Percentiles rank a stretch among this genome's conserved stretches.
Conservation (phyloP, 768 basidiomycete genomes). For the Trametes sanguinea region DNA sequence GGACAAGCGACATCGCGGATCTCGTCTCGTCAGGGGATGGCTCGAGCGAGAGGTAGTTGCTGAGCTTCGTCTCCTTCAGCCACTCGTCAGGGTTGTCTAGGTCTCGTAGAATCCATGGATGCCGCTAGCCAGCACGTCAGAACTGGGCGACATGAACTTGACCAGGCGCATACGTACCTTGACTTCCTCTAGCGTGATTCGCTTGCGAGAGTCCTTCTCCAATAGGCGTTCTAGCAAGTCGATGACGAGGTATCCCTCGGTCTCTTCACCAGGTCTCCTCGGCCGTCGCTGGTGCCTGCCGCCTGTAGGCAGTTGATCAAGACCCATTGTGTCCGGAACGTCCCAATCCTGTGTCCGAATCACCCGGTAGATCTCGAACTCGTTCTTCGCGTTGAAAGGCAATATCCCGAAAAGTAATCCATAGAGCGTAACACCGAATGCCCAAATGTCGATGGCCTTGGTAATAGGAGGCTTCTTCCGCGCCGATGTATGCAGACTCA, state of each 20-base stretch:
- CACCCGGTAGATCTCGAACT: slow-evolving; percentile 77
- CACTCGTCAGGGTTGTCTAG: slow-evolving; percentile 67
- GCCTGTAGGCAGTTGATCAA: slow-evolving; percentile 64
- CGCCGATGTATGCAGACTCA: slow-evolving; percentile 32
- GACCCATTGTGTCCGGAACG: slow-evolving; percentile 69
- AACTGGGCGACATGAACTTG: neutral
- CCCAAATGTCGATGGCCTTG: slow-evolving; percentile 97
- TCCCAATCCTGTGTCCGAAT: slow-evolving; percentile 80
- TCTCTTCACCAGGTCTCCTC: slow-evolving; percentile 33
- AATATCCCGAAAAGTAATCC: slow-evolving; percentile 88
- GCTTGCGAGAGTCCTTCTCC: slow-evolving; percentile 72
- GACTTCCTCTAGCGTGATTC: slow-evolving; percentile 79
- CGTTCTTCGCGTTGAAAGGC: slow-evolving; percentile 69
- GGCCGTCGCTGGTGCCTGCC: slow-evolving; percentile 48
- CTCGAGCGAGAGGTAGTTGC: slow-evolving; percentile 48
- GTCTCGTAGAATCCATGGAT: slow-evolving; percentile 70
- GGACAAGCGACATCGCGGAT: slow-evolving; percentile 67
- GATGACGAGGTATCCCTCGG: slow-evolving; percentile 65
- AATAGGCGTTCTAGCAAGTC: slow-evolving; percentile 74
- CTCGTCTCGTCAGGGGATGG: slow-evolving; percentile 79
- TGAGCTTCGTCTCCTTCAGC: slow-evolving; percentile 63
- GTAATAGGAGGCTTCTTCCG: slow-evolving; percentile 63
- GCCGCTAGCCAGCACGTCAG: slow-evolving; percentile 40
- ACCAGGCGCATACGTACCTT: slow-evolving; percentile 55
- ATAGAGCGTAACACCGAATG: slow-evolving; percentile 93